Evolutionary conservation across 305 asterid genomes (phyloP).

Genomic region (Solanum aculeatissimum): DNA sequence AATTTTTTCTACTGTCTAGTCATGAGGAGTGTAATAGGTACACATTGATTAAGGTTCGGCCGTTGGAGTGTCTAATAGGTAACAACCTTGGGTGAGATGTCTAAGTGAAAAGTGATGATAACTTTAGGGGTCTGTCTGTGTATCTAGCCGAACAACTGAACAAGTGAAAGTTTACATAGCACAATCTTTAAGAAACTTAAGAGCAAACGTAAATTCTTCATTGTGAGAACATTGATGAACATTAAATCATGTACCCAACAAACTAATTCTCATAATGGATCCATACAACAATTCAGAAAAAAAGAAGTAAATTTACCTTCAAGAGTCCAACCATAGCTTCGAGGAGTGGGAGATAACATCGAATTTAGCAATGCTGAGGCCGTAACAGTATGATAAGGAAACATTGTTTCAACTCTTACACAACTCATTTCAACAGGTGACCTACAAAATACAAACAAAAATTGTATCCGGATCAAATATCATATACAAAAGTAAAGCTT

Average conservation of each 20-base stretch:
- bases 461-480: neutral
- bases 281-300: neutral
- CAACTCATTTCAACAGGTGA: conserved; percentile 79
- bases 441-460: conserved; percentile 16
- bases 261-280: neutral
- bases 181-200: neutral
- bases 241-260: neutral
- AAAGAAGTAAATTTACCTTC: conserved; percentile 36
- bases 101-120: neutral
- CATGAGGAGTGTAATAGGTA: neutral
- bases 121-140: neutral
- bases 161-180: neutral
- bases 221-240: neutral
- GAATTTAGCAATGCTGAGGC: conserved; percentile 85
- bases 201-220: neutral
- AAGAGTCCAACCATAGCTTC: conserved; percentile 64
- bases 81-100: neutral
- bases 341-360: conserved; percentile 75
- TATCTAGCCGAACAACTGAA: neutral
- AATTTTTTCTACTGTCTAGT: neutral
- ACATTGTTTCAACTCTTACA: conserved; percentile 49
- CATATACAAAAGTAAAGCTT: neutral
- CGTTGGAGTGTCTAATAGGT: neutral
- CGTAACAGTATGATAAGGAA: conserved; percentile 82
- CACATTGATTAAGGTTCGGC: neutral